Evolutionary conservation across 345 rosid species (phyloP).

Genomic region (Eutrema heterophyllum): DNA sequence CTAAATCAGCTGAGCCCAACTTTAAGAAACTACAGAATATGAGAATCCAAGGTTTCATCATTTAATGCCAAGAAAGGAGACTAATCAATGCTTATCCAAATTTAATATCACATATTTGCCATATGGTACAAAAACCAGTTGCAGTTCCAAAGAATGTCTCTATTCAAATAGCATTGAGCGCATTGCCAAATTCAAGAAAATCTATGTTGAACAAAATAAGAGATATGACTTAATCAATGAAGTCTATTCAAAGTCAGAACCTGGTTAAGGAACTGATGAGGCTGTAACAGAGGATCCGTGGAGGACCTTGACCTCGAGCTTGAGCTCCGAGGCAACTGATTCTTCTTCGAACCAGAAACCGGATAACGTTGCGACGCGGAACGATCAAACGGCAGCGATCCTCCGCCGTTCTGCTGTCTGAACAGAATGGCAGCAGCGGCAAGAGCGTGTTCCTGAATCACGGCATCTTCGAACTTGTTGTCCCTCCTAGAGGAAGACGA

Average conservation of each 20-base stretch:
- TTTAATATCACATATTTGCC: not conserved
- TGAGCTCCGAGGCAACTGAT: slow-evolving; percentile 79
- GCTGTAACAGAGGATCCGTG: slow-evolving; percentile 81
- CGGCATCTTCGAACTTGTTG: slow-evolving; percentile 51
- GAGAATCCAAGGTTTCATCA: not conserved
- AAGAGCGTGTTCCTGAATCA: slow-evolving; percentile 65
- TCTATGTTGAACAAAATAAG: not conserved
- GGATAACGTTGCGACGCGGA: slow-evolving; percentile 68
- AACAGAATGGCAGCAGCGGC: slow-evolving; percentile 74
- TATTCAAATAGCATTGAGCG: not conserved
- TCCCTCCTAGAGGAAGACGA: slow-evolving; percentile 54
- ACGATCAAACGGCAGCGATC: slow-evolving; percentile 63
- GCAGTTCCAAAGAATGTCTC: not conserved
- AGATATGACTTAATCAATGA: not conserved
- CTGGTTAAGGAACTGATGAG: slow-evolving; percentile 87
- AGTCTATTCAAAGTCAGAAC: slow-evolving; percentile 32
- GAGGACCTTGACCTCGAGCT: slow-evolving; percentile 83
- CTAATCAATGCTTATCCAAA: not conserved
- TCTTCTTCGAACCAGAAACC: slow-evolving; percentile 53
- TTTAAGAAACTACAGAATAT: not conserved
- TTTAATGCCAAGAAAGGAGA: not conserved
- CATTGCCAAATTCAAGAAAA: not conserved
- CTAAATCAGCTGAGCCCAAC: not conserved
- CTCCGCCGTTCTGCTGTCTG: slow-evolving; percentile 41
- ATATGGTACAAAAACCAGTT: not conserved